Percentiles rank a stretch among this genome's conserved stretches.
phyloP scores from a whole-genome alignment of 1,139 yeast genomes.

The Candida frijolesensis region DNA sequence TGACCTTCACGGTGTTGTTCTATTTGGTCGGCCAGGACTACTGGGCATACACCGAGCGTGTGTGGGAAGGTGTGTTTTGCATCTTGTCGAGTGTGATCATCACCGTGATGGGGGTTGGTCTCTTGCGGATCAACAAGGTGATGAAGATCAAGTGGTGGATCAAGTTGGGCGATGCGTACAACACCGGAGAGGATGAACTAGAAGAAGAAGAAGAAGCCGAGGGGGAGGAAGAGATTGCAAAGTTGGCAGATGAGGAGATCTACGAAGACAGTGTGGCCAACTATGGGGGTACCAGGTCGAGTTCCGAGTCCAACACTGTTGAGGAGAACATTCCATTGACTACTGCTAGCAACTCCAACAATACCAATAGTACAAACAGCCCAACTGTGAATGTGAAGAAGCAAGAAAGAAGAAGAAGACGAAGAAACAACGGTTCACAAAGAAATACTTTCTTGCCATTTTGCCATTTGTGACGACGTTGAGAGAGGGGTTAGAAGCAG shows the following conservation, averaged over 20 bases:
- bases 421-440: constrained; percentile 20
- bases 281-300: constrained; percentile 17
- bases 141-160: constrained; percentile 56
- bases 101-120: constrained; percentile 86
- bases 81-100: constrained; percentile 78
- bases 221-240: constrained; percentile 19
- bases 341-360: constrained; percentile 1
- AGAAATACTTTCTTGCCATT: constrained; percentile 41
- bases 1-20: constrained; percentile 72
- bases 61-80: constrained; percentile 92
- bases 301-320: constrained; percentile 11
- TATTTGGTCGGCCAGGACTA: constrained; percentile 77
- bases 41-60: constrained; percentile 79
- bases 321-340: constrained; percentile 16
- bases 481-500: constrained; percentile 52
- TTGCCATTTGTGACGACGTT: constrained; percentile 47
- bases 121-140: constrained; percentile 75
- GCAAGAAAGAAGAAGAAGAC: constrained; percentile 1
- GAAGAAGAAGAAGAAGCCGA: constrained; percentile 17
- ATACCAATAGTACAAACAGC: neutral
- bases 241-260: constrained; percentile 15
- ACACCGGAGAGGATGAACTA: constrained; percentile 19
- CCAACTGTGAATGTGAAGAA: neutral
- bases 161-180: constrained; percentile 45
- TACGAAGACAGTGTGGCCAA: constrained; percentile 5